A percentile compares a stretch with the other conserved stretches of the same genome.
These are phyloP conservation scores for Mycosphaerella arachidis DNA, from an alignment of 2,329 filamentous ascomycete species.

Conservation along the genomic window DNA sequence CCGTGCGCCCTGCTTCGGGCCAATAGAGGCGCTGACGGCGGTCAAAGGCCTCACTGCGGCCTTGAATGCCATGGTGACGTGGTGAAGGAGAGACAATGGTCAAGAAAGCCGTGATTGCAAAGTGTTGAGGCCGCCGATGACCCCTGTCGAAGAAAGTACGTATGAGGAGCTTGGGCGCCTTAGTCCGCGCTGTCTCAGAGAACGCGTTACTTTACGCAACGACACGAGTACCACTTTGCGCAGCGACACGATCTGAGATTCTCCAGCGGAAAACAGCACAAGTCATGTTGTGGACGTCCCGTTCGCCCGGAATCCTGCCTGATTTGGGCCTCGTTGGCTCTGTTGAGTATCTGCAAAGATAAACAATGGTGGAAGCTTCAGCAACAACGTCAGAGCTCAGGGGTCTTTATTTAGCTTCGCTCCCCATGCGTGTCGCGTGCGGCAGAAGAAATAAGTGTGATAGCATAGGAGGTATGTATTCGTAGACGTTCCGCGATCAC, in stretches of 20 bases:
- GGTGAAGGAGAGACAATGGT: neutral
- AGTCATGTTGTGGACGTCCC: neutral
- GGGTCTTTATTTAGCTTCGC: neutral
- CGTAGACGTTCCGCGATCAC: neutral
- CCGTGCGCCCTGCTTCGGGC: slow-evolving; percentile 19
- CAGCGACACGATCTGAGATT: neutral
- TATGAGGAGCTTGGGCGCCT: neutral
- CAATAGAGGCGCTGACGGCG: slow-evolving; percentile 23
- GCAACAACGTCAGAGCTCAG: neutral
- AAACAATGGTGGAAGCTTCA: neutral
- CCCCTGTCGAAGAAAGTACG: neutral
- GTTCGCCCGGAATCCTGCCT: neutral
- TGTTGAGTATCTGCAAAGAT: neutral
- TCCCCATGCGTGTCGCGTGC: neutral
- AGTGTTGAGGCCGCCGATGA: neutral
- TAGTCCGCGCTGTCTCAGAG: neutral
- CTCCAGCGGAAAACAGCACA: neutral
- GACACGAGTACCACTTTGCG: neutral
- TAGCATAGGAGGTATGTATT: neutral
- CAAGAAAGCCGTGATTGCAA: neutral
- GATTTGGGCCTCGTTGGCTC: neutral
- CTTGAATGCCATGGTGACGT: slow-evolving; percentile 24
- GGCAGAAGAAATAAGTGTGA: neutral
- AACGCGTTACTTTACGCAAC: neutral
- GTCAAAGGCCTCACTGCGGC: slow-evolving; percentile 25